phyloP scores from a whole-genome alignment of 805 yeast genomes.

The Nakazawaea pomicola region DNA sequence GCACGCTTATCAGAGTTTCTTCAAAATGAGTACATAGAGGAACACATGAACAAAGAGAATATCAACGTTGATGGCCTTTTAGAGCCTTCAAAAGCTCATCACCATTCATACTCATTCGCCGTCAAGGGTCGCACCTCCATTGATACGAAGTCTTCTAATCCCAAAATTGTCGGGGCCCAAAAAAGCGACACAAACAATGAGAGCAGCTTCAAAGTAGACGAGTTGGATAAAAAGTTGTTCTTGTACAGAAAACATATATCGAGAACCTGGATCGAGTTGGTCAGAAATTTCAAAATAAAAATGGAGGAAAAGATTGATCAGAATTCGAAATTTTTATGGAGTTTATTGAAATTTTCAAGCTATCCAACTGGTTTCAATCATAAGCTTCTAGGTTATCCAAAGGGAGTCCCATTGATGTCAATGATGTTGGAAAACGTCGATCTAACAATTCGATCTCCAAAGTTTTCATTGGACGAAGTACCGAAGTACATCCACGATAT shows the following conservation, averaged over 20 bases:
- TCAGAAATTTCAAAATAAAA: conserved; percentile 40
- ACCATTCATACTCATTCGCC: not conserved
- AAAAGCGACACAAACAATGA: not conserved
- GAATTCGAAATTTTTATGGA: conserved; percentile 38
- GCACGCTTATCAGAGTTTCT: not conserved
- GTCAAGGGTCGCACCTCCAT: not conserved
- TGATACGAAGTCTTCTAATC: conserved; percentile 1
- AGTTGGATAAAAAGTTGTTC: conserved; percentile 16
- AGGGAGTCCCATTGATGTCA: conserved; percentile 50
- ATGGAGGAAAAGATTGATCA: conserved; percentile 33
- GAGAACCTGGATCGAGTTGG: conserved; percentile 64
- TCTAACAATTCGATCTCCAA: conserved; percentile 44
- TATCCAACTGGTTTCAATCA: conserved; percentile 38
- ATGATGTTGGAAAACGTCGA: conserved; percentile 44
- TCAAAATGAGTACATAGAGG: not conserved
- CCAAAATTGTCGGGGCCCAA: not conserved
- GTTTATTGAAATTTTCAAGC: conserved; percentile 25
- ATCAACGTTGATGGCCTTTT: conserved; percentile 8
- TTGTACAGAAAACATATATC: conserved; percentile 28
- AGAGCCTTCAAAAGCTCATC: not conserved
- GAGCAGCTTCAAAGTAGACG: not conserved
- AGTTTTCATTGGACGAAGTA: conserved; percentile 43
- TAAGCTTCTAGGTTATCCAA: conserved; percentile 39
- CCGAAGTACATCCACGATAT: conserved; percentile 60
- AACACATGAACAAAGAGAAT: conserved; percentile 3